A percentile compares a stretch with the other conserved stretches of the same genome.
Evolutionary conservation across 331 rosid species (phyloP).

Genomic region (Cydonia oblonga): DNA sequence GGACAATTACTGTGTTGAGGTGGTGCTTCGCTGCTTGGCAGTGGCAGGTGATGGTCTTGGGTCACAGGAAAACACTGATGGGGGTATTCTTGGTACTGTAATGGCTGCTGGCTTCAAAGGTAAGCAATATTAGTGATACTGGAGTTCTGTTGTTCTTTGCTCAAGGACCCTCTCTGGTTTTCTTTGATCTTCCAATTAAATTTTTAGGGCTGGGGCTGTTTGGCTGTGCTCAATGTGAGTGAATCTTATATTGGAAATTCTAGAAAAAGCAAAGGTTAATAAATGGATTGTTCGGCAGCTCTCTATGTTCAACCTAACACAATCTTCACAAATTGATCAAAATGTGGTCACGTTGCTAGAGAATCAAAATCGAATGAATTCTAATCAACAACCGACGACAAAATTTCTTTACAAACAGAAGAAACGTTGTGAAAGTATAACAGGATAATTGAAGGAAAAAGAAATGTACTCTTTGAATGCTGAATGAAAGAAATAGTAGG

Average conservation of each 20-base stretch:
- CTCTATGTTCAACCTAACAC: not conserved
- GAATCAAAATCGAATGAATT: not conserved
- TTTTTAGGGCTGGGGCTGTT: not conserved
- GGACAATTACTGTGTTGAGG: slow-evolving; percentile 72
- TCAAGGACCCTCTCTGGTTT: not conserved
- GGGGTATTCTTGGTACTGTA: slow-evolving; percentile 67
- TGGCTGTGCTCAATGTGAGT: not conserved
- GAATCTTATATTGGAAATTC: not conserved
- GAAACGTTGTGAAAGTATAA: not conserved
- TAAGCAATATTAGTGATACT: slow-evolving; percentile 17
- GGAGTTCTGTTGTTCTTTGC: not conserved
- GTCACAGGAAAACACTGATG: slow-evolving; percentile 44
- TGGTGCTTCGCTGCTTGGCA: slow-evolving; percentile 83
- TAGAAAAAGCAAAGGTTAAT: not conserved
- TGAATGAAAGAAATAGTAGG: not conserved
- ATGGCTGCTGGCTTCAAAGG: slow-evolving; percentile 98
- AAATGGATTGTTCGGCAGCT: not conserved
- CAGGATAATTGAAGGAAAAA: not conserved
- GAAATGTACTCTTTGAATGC: not conserved
- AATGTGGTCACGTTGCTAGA: not conserved
- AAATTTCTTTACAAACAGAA: not conserved
- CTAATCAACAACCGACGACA: not conserved
- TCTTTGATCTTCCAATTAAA: not conserved
- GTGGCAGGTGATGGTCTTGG: slow-evolving; percentile 76
- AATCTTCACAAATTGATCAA: not conserved